phyloP scores from a whole-genome alignment of 108 stramenopile genomes.

The Pseudonitzschia delicatissima region DNA sequence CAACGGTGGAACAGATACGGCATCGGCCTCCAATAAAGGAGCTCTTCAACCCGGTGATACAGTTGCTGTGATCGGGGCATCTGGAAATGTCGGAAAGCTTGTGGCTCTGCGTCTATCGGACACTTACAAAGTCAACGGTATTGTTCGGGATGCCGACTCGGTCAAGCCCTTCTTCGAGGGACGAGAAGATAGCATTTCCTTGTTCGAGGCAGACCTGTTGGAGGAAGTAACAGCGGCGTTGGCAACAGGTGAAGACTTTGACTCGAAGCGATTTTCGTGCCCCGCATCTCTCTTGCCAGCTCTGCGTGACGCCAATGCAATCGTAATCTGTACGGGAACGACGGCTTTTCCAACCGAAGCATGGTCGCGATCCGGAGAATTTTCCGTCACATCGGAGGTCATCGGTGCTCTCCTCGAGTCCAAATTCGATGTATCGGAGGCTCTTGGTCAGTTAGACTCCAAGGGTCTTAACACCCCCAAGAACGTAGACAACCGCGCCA shows the following conservation, averaged over 20 bases:
- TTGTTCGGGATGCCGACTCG: constrained; percentile 31
- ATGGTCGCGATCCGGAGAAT: constrained; percentile 43
- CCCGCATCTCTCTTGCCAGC: constrained; percentile 21
- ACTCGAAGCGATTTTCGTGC: background rate
- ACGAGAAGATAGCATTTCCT: constrained; percentile 25
- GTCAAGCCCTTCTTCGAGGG: constrained; percentile 27
- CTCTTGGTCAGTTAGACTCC: constrained; percentile 21
- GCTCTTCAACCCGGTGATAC: constrained; percentile 43
- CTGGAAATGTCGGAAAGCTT: constrained; percentile 51
- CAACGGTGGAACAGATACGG: background rate
- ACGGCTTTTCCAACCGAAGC: constrained; percentile 64
- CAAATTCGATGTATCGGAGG: constrained; percentile 27
- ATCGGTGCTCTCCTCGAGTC: constrained; percentile 22
- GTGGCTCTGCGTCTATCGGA: constrained; percentile 44
- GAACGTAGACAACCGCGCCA: constrained; percentile 54
- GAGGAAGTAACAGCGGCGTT: constrained; percentile 16
- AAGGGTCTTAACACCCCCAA: constrained; percentile 62
- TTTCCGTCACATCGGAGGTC: constrained; percentile 19
- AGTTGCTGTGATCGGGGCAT: constrained; percentile 48
- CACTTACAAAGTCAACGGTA: constrained; percentile 40
- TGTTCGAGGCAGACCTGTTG: constrained; percentile 46
- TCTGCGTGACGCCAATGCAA: constrained; percentile 35
- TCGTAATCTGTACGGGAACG: constrained; percentile 66
- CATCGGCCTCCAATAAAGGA: background rate
- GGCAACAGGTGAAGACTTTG: constrained; percentile 5